Evolutionary conservation across 805 yeast genomes (phyloP), one percentile per base, ranked within the genome.

Genomic region (Millerozyma miso): DNA sequence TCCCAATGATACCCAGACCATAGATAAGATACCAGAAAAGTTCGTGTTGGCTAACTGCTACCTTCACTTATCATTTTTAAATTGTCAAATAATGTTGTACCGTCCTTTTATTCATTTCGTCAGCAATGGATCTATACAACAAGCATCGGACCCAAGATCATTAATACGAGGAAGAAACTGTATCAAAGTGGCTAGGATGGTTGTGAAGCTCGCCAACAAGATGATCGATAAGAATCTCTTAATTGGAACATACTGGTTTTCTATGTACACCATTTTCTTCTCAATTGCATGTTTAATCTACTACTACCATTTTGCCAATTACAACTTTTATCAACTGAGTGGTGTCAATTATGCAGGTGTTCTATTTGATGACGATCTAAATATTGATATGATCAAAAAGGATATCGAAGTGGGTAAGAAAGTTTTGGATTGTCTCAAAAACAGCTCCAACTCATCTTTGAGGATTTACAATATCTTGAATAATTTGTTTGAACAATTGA

Each of bases 171-270:
- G 96, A 0, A 75, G 83, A 52, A 85, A 85, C 53, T 89, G 97
- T 64, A 83, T 89, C 42, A 80, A 83, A 51, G 88, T 87, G 7
- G 90, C 96, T 0, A 72, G 93, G 44, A 79, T 84, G 53, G 95
- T 86, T 20, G 89, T 89, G 14, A 81, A 82, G 53, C 60, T 88
- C 43, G 88, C 96, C 0, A 80, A 85, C 52, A 88, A 84, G 55
- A 80, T 89, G 88, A 81, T 85, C 47, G 75, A 78, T 49, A 79
- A 81, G 48, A 74, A 82, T 44, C 71, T 87, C 60, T 67, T 89
- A 33, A 79, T 82, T 49, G 96, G 96, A 0, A 85, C 93, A 2
- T 90, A 89, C 57, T 88, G 96, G 96, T 89, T 88, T 57, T 81
- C 93, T 4, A 85, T 86, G 56, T 89, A 89, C 60, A 87, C 96